Base-by-base conservation (phyloP, 345 rosid genomes). In the Erysimum cheiranthoides region DNA sequence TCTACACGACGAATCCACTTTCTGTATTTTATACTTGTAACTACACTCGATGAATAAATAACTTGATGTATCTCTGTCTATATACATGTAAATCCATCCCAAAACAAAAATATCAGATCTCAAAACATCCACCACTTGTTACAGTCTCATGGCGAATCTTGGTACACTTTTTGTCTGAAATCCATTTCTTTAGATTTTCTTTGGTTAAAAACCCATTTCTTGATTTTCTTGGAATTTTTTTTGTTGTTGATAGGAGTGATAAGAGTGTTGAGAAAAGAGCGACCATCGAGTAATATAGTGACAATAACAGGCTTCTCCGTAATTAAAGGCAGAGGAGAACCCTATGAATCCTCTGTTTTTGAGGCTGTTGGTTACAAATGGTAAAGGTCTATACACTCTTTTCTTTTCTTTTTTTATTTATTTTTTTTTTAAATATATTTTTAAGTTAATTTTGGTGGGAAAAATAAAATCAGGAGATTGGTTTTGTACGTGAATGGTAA, bases 351-450 rank as follows among this genome's bases (percentile, higher is more conserved):
- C 10, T 76, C 64, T 47, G 75, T 39, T 32, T 86, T 86, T 76
- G 79, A 83, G 65, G 66, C 77, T 59, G 59, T 63, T 16, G 79
- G 78, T 51, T 72, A 81, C 77, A 83, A 81, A 83, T 84, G 85
- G 86, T 80, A 40, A 12, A 35, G 1, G 31, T 2, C 13, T 17
- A 8, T 21, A 18, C 21, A 25, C 46, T 10, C 16, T 18, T 11
- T n/a, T 1, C 32, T 14, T 6, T 28, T n/a, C n/a, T 59, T 59
- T 59, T 32, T n/a, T 3, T n/a, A 32, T 14, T n/a, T n/a, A n/a
- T n/a, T n/a, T n/a, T n/a, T 0, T 49, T 18, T 5, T 3, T 17
- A 31, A 10, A 0, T 0, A 21, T 51, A 3, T 70, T 32, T 17
- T 32, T 34, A 17, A 11, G 34, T 54, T 21, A 21, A 21, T 1